These are phyloP conservation scores for Protostelium mycophagum DNA, from an alignment of 78 protist species.

Conservation along the genomic window DNA sequence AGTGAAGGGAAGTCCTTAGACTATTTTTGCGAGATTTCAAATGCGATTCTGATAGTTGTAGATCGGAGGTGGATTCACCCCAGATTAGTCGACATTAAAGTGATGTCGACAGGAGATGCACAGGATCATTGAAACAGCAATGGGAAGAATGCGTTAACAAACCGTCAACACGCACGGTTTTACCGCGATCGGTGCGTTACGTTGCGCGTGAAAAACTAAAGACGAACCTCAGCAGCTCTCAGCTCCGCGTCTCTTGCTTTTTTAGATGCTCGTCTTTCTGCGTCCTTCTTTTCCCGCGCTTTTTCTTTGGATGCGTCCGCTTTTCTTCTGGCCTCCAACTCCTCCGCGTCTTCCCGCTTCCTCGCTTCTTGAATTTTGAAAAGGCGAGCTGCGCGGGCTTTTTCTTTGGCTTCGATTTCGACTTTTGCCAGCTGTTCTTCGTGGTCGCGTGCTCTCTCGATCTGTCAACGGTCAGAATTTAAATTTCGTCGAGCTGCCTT, in stretches of 20 bases:
- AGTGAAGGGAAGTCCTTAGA: too few species aligned
- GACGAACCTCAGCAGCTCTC: background rate
- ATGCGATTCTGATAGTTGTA: too few species aligned
- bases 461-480: too few species aligned
- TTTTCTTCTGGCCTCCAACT: background rate
- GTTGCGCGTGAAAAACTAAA: background rate
- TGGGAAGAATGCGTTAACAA: too few species aligned
- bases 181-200: too few species aligned
- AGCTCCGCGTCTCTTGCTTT: background rate
- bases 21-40: too few species aligned
- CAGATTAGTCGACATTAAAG: too few species aligned
- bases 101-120: too few species aligned
- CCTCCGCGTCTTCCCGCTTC: background rate
- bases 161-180: too few species aligned
- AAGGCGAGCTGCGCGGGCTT: background rate
- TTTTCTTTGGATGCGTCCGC: background rate
- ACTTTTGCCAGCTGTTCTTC: background rate
- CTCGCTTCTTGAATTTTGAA: background rate
- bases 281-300: background rate
- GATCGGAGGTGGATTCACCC: too few species aligned
- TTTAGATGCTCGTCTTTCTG: background rate
- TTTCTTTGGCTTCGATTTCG: background rate
- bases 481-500: too few species aligned
- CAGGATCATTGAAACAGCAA: too few species aligned
- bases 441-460: background rate